Evolutionary conservation across 208 protist genomes (phyloP).

Genomic region (Trypanosoma brucei): DNA sequence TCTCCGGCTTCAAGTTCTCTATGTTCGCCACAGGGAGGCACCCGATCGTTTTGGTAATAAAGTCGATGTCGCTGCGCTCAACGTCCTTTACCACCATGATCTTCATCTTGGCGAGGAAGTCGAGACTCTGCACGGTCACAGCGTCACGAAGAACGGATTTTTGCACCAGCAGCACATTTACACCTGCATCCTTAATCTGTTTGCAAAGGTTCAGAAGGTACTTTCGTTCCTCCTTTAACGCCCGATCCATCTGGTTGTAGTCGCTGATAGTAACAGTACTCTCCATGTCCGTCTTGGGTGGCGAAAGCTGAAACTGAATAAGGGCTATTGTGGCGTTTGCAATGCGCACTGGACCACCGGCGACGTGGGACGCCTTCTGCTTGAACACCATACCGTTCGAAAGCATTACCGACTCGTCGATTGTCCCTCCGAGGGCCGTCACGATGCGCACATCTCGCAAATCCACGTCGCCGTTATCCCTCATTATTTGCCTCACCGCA

Average conservation of each 20-base stretch:
- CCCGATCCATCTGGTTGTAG: constrained; percentile 97
- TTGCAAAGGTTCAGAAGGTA: constrained; percentile 98
- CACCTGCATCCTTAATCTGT: constrained; percentile 96
- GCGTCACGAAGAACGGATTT: constrained; percentile 99
- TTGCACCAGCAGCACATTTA: constrained; percentile 99
- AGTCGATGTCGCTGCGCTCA: constrained; percentile 98
- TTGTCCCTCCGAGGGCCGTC: constrained; percentile 92
- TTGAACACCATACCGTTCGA: constrained; percentile 92
- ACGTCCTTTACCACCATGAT: constrained; percentile 99
- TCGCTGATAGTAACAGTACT: constrained; percentile 95
- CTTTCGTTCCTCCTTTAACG: constrained; percentile 96
- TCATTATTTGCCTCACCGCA: constrained; percentile 90
- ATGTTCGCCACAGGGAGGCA: constrained; percentile 96
- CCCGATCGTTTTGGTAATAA: constrained; percentile 97
- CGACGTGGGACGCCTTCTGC: constrained; percentile 87
- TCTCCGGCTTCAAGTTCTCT: constrained; percentile 95
- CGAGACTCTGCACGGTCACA: constrained; percentile 96
- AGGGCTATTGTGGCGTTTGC: constrained; percentile 98
- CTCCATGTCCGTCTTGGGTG: constrained; percentile 99
- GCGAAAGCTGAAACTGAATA: constrained; percentile 99
- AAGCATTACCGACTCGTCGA: constrained; percentile 98
- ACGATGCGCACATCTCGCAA: constrained; percentile 95
- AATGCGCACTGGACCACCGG: constrained; percentile 90
- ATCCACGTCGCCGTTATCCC: constrained; percentile 94
- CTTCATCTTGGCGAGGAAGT: constrained; percentile 99